These are phyloP conservation scores for Trichophaea hybrida DNA, from an alignment of 2,329 filamentous ascomycete species.

Conservation along the genomic window DNA sequence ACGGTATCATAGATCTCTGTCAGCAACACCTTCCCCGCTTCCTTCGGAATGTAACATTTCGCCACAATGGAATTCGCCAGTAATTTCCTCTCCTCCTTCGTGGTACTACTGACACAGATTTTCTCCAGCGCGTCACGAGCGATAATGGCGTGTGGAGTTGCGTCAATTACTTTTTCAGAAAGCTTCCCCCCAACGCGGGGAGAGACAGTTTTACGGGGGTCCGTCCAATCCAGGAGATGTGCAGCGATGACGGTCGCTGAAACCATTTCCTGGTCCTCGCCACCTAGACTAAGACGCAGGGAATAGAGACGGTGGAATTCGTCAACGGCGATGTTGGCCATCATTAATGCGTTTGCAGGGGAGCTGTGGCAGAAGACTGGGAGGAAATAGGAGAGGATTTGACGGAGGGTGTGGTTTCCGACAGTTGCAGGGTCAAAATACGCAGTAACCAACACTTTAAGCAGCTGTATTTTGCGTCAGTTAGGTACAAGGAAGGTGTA, in stretches of 20 bases:
- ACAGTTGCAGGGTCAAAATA: slow-evolving; percentile 81
- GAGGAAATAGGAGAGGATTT: slow-evolving; percentile 83
- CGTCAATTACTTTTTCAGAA: slow-evolving; percentile 39
- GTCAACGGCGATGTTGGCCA: slow-evolving; percentile 56
- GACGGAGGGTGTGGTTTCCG: slow-evolving; percentile 66
- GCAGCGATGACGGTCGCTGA: slow-evolving; percentile 62
- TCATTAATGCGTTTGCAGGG: slow-evolving; percentile 64
- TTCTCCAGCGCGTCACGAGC: slow-evolving; percentile 64
- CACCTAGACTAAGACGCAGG: slow-evolving; percentile 54
- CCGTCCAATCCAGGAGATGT: slow-evolving; percentile 87
- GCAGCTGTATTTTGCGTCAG: slow-evolving; percentile 35
- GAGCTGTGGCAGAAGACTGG: slow-evolving; percentile 87
- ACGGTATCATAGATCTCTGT: slow-evolving; percentile 45
- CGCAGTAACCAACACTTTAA: slow-evolving; percentile 67
- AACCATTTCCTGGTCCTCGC: slow-evolving; percentile 60
- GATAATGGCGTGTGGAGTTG: slow-evolving; percentile 67
- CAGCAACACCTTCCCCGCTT: slow-evolving; percentile 46
- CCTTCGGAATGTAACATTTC: slow-evolving; percentile 65
- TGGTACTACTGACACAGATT: slow-evolving; percentile 37
- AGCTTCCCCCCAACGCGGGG: slow-evolving; percentile 27
- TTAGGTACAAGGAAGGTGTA: not conserved
- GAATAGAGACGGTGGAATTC: slow-evolving; percentile 63
- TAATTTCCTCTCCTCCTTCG: slow-evolving; percentile 75
- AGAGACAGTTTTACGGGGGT: slow-evolving; percentile 61
- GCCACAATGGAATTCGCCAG: slow-evolving; percentile 56